A percentile compares a stretch with the other conserved stretches of the same genome.
Conservation (phyloP, 106 monocot species). For the Posidonia australis region DNA sequence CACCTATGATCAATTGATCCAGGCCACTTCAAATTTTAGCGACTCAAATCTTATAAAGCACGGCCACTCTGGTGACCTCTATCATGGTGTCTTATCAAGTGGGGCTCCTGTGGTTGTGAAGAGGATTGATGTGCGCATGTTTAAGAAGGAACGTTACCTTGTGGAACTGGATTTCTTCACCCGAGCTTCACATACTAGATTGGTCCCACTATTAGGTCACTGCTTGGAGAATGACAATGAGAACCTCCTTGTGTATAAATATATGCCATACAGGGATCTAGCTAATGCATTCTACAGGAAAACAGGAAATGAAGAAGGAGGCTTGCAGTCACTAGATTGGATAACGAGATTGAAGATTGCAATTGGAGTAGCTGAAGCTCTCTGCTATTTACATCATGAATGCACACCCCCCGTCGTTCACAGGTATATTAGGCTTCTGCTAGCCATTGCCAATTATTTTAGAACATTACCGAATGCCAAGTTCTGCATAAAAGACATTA, state of each 20-base stretch:
- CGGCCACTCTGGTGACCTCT: slow-evolving; percentile 79
- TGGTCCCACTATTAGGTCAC: slow-evolving; percentile 69
- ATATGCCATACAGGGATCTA: slow-evolving; percentile 62
- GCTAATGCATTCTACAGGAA: slow-evolving; percentile 47
- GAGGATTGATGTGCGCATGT: slow-evolving; percentile 30
- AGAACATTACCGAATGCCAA: too few relatives aligned
- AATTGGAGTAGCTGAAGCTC: slow-evolving; percentile 71
- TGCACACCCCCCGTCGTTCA: slow-evolving; percentile 66
- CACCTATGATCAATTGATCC: slow-evolving; percentile 46
- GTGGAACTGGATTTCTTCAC: slow-evolving; percentile 69
- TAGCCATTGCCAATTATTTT: too few relatives aligned
- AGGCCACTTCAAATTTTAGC: slow-evolving; percentile 43
- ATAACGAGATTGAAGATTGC: slow-evolving; percentile 88
- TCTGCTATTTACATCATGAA: slow-evolving; percentile 71
- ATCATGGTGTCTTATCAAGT: slow-evolving; percentile 40
- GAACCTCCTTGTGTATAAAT: slow-evolving; percentile 74
- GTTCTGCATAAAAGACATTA: too few relatives aligned
- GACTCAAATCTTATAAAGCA: slow-evolving; percentile 65
- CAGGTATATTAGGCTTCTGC: slow-evolving; percentile 30
- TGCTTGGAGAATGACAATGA: slow-evolving; percentile 62
- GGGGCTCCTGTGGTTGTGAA: slow-evolving; percentile 61
- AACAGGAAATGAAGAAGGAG: slow-evolving; percentile 39
- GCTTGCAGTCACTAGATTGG: slow-evolving; percentile 86
- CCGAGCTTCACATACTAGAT: slow-evolving; percentile 42
- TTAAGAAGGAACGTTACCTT: slow-evolving; percentile 41